phyloP scores from a whole-genome alignment of 2,329 filamentous ascomycete species.

The Colletotrichum lini region DNA sequence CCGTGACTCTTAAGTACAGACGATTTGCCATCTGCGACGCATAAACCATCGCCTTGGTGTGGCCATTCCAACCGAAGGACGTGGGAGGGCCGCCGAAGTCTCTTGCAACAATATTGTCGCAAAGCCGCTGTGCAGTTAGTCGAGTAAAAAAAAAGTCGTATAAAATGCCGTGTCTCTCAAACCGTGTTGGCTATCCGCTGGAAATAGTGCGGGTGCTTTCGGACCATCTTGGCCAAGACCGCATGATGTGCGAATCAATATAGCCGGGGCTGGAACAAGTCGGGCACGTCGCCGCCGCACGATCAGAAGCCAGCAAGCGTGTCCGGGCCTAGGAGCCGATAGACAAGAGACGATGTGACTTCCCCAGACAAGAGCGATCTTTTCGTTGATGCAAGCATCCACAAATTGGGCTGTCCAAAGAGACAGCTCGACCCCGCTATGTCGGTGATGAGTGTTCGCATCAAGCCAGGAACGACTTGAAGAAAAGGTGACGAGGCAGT shows the following conservation, averaged over 20 bases:
- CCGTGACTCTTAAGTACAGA: neutral
- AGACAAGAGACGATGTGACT: neutral
- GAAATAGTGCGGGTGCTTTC: neutral
- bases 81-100: neutral
- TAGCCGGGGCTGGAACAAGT: neutral
- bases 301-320: neutral
- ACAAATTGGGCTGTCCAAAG: neutral
- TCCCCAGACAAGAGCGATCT: neutral
- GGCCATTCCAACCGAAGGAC: neutral
- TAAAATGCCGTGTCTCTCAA: neutral
- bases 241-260: too few relatives aligned
- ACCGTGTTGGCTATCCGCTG: neutral
- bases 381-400: neutral
- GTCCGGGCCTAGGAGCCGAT: constrained; percentile 4
- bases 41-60: neutral
- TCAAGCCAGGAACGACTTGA: neutral
- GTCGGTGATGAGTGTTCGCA: neutral
- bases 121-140: neutral
- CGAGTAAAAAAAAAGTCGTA: too few relatives aligned
- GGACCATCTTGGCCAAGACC: too few relatives aligned
- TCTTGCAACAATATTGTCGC: neutral
- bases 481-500: neutral
- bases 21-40: neutral
- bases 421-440: neutral
- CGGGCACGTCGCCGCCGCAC: neutral